Percentiles rank a stretch among this genome's conserved stretches.
phyloP scores from a whole-genome alignment of 2,329 filamentous ascomycete species.

The Tolypocladium ophioglossoides region DNA sequence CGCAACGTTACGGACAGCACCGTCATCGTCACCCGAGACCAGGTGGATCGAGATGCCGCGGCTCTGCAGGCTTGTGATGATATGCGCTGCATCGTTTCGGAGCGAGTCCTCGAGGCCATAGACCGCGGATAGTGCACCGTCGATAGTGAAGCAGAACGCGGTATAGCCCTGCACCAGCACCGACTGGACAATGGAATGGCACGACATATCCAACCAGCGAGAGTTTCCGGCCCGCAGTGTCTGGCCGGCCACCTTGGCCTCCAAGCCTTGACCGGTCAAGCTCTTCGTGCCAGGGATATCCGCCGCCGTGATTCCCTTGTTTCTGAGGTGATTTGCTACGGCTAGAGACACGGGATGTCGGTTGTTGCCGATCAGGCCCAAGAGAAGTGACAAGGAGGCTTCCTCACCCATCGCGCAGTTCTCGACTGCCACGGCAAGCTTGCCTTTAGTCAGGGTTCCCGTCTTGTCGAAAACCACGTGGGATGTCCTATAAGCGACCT shows the following conservation, averaged over 20 bases:
- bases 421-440: slow-evolving; percentile 28
- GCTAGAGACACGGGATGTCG: slow-evolving; percentile 43
- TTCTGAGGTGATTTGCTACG: slow-evolving; percentile 29
- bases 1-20: slow-evolving; percentile 32
- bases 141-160: slow-evolving; percentile 35
- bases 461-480: slow-evolving; percentile 77
- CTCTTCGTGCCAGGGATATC: slow-evolving; percentile 21
- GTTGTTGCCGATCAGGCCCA: slow-evolving; percentile 26
- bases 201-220: slow-evolving; percentile 30
- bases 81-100: slow-evolving; percentile 28
- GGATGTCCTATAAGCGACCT: slow-evolving; percentile 47
- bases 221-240: slow-evolving; percentile 38
- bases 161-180: slow-evolving; percentile 28
- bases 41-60: slow-evolving; percentile 34
- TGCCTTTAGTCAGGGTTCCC: slow-evolving; percentile 58
- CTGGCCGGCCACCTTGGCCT: slow-evolving; percentile 18
- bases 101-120: slow-evolving; percentile 37
- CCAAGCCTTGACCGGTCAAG: slow-evolving; percentile 35
- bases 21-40: slow-evolving; percentile 42
- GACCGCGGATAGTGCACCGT: slow-evolving; percentile 23
- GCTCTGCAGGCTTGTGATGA: slow-evolving; percentile 23
- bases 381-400: slow-evolving; percentile 10
- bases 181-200: slow-evolving; percentile 19
- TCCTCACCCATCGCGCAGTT: not conserved
- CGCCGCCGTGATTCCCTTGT: slow-evolving; percentile 1